Conservation (phyloP, 1,284 basidiomycete genomes). For the Cryptococcus sp. region DNA sequence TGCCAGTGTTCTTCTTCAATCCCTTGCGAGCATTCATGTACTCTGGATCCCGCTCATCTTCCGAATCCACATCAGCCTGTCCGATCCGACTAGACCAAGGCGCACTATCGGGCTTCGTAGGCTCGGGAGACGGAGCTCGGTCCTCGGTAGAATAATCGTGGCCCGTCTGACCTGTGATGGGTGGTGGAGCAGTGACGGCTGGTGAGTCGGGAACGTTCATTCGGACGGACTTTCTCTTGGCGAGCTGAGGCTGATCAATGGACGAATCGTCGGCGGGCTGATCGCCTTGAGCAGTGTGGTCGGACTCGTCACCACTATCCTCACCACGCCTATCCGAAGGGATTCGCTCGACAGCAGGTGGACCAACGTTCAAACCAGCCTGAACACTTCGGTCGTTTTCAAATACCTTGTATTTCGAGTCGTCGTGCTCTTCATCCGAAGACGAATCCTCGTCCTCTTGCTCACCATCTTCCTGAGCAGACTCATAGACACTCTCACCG, state of each 20-base stretch:
- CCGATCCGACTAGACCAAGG: conserved; percentile 43
- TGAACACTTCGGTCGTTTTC: conserved; percentile 36
- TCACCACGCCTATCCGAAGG: conserved; percentile 6
- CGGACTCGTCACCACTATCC: conserved; percentile 12
- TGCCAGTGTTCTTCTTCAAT: conserved; percentile 28
- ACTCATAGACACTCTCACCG: conserved; percentile 42
- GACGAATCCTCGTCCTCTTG: conserved; percentile 3
- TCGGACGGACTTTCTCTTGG: conserved; percentile 41
- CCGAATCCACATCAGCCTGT: conserved; percentile 41
- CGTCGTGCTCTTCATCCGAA: conserved; percentile 32
- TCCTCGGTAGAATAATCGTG: not conserved
- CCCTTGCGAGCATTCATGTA: conserved; percentile 37
- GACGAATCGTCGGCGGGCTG: not conserved
- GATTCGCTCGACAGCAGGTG: conserved; percentile 12
- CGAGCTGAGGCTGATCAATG: not conserved
- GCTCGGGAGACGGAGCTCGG: conserved; percentile 8
- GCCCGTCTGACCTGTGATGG: conserved; percentile 4
- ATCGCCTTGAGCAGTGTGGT: conserved; percentile 12
- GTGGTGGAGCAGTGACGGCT: conserved; percentile 6
- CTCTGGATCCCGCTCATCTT: conserved; percentile 30
- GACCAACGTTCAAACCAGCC: conserved; percentile 20
- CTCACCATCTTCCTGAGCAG: conserved; percentile 11
- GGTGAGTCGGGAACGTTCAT: conserved; percentile 42
- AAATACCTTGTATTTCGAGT: conserved; percentile 32
- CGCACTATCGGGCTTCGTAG: conserved; percentile 2